These are phyloP conservation scores for Penicillium hesseltinei DNA, from an alignment of 2,329 filamentous ascomycete species.

Conservation along the genomic window DNA sequence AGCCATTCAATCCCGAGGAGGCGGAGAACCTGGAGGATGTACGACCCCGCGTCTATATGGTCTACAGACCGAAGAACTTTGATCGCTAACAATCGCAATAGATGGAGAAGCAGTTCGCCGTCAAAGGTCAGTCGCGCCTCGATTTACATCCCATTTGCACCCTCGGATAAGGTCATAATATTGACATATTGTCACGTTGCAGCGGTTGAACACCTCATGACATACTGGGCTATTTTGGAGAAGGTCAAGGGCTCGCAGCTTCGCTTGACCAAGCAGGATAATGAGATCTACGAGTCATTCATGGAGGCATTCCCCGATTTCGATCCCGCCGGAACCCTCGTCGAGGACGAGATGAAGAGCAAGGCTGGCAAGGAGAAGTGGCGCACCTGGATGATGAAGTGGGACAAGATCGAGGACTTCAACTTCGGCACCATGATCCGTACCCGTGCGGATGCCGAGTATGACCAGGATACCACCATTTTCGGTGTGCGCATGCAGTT, in stretches of 20 bases:
- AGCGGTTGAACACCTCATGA: slow-evolving; percentile 92
- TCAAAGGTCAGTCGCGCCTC: slow-evolving; percentile 65
- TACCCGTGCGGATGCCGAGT: slow-evolving; percentile 73
- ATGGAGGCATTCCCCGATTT: slow-evolving; percentile 88
- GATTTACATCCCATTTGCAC: neutral
- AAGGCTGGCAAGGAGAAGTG: slow-evolving; percentile 90
- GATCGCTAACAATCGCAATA: slow-evolving; percentile 41
- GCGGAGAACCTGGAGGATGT: slow-evolving; percentile 70
- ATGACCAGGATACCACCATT: slow-evolving; percentile 84
- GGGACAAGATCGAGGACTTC: slow-evolving; percentile 93
- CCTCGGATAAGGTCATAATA: neutral
- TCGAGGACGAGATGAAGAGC: slow-evolving; percentile 98
- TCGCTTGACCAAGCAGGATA: slow-evolving; percentile 88
- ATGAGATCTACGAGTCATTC: slow-evolving; percentile 91
- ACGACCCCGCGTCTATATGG: slow-evolving; percentile 30
- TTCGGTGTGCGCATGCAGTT: slow-evolving; percentile 87
- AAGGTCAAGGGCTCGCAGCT: slow-evolving; percentile 84
- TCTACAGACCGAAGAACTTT: neutral
- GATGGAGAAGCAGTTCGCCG: slow-evolving; percentile 99
- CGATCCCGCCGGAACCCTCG: slow-evolving; percentile 72
- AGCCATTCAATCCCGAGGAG: slow-evolving; percentile 57
- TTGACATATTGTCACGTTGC: slow-evolving; percentile 10
- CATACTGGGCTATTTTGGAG: slow-evolving; percentile 95
- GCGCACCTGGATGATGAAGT: slow-evolving; percentile 90
- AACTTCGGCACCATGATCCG: slow-evolving; percentile 97